Percentiles rank a stretch among this genome's conserved stretches.
These are phyloP conservation scores for Emergomyces pasteurianus DNA, from an alignment of 2,329 filamentous ascomycete genomes.

Conservation along the genomic window DNA sequence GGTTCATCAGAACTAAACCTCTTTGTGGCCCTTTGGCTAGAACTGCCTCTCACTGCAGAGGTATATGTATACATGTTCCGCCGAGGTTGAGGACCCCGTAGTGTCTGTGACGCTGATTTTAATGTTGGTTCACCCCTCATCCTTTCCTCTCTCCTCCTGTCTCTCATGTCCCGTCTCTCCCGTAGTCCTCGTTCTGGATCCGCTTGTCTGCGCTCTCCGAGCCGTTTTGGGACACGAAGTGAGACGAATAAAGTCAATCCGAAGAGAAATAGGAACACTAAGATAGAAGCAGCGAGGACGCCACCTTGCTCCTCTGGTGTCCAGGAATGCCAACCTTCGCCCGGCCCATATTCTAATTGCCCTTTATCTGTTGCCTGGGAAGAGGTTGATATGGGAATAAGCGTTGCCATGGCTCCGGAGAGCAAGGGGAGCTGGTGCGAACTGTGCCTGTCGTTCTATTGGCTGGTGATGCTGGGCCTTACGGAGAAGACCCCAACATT, in stretches of 20 bases:
- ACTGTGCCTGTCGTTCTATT: background rate
- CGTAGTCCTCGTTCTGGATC: background rate
- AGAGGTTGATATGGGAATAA: background rate
- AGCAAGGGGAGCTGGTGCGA: background rate
- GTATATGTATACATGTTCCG: background rate
- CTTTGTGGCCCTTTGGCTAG: background rate
- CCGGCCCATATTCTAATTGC: background rate
- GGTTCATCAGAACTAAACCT: background rate
- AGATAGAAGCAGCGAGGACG: conserved; percentile 16
- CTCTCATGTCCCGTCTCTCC: background rate
- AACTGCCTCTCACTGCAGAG: background rate
- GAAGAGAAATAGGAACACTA: conserved; percentile 15
- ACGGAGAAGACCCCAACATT: background rate
- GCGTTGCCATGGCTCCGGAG: background rate
- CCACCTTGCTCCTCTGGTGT: conserved; percentile 16
- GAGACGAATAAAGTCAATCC: conserved; percentile 9
- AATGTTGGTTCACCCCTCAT: background rate
- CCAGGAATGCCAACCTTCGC: conserved; percentile 16
- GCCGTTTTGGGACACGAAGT: background rate
- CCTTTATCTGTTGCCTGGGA: background rate
- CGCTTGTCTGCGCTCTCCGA: background rate
- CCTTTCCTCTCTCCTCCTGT: background rate
- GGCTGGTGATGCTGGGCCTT: background rate
- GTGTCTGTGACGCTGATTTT: background rate
- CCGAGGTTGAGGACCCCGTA: background rate